A percentile compares a stretch with the other conserved stretches of the same genome.
Conservation (phyloP, 495 filamentous ascomycete genomes). For the Penicillium goetzii region DNA sequence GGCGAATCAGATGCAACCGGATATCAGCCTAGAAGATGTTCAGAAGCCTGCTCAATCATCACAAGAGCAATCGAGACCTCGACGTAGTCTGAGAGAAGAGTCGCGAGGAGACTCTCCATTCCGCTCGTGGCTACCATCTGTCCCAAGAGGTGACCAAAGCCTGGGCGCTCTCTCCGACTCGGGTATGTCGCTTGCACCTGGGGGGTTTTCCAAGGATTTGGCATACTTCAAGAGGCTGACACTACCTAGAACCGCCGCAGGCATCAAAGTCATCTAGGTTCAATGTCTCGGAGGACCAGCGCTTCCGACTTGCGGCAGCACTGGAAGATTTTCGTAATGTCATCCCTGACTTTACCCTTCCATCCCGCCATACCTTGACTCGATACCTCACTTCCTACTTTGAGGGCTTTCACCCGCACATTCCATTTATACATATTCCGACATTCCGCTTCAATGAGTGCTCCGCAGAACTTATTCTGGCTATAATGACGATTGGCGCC, state of each 20-base stretch:
- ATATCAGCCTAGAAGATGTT: slow-evolving; percentile 29
- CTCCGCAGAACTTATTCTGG: slow-evolving; percentile 38
- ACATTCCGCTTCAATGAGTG: slow-evolving; percentile 42
- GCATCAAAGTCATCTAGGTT: slow-evolving; percentile 29
- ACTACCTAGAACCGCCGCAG: slow-evolving; percentile 36
- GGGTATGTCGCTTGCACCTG: slow-evolving; percentile 26
- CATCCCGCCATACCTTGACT: slow-evolving; percentile 44
- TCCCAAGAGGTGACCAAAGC: slow-evolving; percentile 43
- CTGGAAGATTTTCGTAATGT: slow-evolving; percentile 44
- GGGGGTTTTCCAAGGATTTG: not conserved
- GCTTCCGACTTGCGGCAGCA: slow-evolving; percentile 39
- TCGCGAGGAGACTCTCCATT: slow-evolving; percentile 47
- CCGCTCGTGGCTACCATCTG: slow-evolving; percentile 46
- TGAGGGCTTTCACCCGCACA: slow-evolving; percentile 43
- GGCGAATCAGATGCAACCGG: slow-evolving; percentile 32
- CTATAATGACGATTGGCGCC: slow-evolving; percentile 42
- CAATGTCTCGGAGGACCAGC: slow-evolving; percentile 44
- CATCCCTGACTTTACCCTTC: slow-evolving; percentile 43
- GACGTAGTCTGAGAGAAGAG: slow-evolving; percentile 27
- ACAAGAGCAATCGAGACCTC: slow-evolving; percentile 30
- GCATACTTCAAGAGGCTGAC: not conserved
- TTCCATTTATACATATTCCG: slow-evolving; percentile 42
- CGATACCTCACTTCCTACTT: slow-evolving; percentile 45
- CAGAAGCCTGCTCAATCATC: slow-evolving; percentile 23
- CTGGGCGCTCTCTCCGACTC: slow-evolving; percentile 41